Conservation (phyloP, 2,329 filamentous ascomycete species). For the Leptoxyphium fumago region DNA sequence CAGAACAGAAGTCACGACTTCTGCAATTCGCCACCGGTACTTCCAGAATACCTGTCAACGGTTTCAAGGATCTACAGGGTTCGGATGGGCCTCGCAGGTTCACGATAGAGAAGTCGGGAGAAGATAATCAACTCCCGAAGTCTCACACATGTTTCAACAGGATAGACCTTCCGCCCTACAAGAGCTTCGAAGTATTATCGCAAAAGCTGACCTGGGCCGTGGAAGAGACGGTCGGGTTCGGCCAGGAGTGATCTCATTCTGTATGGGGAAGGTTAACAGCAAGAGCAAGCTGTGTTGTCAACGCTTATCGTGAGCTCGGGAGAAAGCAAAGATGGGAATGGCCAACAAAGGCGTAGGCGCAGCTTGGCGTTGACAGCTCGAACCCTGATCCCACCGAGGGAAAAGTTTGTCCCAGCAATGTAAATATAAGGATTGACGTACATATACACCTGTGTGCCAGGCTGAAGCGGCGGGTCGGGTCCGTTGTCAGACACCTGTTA, state of each 20-base stretch:
- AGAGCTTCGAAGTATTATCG: conserved; percentile 69
- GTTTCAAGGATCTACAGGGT: conserved; percentile 96
- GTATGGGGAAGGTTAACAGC: background rate
- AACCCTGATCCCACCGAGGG: no score
- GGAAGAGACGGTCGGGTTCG: conserved; percentile 97
- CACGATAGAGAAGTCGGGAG: conserved; percentile 95
- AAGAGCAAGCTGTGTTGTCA: background rate
- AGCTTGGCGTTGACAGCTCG: background rate
- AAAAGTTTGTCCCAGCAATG: no score
- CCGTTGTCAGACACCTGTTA: no score
- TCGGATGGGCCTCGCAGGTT: conserved; percentile 91
- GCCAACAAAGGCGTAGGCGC: background rate
- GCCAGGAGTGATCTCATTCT: conserved; percentile 55
- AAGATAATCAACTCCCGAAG: conserved; percentile 80
- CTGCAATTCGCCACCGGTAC: conserved; percentile 96
- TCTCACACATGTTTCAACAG: conserved; percentile 99
- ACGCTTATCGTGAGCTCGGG: no score
- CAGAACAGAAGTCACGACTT: conserved; percentile 91
- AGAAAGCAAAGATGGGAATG: no score
- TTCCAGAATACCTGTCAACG: conserved; percentile 94
- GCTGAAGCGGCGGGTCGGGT: conserved; percentile 11
- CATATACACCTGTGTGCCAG: conserved; percentile 8
- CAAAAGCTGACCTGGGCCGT: conserved; percentile 91
- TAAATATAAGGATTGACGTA: no score
- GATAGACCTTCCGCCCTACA: conserved; percentile 87